Percentiles rank a stretch among this genome's conserved stretches.
These are phyloP conservation scores for Stemphylium vesicarium DNA, from an alignment of 2,329 filamentous ascomycete species.

Conservation along the genomic window DNA sequence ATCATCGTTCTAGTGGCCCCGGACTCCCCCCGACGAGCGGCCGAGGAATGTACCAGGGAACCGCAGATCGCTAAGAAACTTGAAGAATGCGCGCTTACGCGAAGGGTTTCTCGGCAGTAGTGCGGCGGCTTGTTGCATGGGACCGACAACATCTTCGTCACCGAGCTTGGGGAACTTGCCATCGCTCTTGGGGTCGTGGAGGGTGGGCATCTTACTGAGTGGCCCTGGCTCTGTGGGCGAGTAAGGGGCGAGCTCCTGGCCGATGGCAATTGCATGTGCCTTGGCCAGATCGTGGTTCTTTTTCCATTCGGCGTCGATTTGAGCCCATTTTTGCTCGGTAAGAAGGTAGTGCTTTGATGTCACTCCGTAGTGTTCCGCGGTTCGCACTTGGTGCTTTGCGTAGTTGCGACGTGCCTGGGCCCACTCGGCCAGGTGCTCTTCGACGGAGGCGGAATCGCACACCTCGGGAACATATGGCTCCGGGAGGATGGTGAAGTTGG, in stretches of 20 bases:
- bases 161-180: conserved; percentile 89
- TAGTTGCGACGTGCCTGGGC: conserved; percentile 83
- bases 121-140: conserved; percentile 64
- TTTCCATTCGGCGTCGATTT: conserved; percentile 78
- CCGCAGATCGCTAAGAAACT: conserved; percentile 47
- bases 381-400: conserved; percentile 85
- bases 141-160: conserved; percentile 91
- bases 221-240: conserved; percentile 58
- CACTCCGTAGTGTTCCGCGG: conserved; percentile 86
- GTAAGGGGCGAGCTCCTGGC: conserved; percentile 41
- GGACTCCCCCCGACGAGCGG: conserved; percentile 36
- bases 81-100: conserved; percentile 48
- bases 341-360: conserved; percentile 88
- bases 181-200: conserved; percentile 69
- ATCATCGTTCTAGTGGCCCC: conserved; percentile 27
- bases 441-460: conserved; percentile 66
- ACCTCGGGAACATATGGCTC: conserved; percentile 75
- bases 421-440: conserved; percentile 78
- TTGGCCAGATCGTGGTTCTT: conserved; percentile 70
- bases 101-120: conserved; percentile 48
- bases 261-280: conserved; percentile 45
- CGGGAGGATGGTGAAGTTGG: conserved; percentile 88
- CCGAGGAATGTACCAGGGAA: conserved; percentile 45
- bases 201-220: conserved; percentile 69
- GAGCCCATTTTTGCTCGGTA: conserved; percentile 87